Conservation (phyloP, 306 rosid genomes). For the Arachis hypogaea region DNA sequence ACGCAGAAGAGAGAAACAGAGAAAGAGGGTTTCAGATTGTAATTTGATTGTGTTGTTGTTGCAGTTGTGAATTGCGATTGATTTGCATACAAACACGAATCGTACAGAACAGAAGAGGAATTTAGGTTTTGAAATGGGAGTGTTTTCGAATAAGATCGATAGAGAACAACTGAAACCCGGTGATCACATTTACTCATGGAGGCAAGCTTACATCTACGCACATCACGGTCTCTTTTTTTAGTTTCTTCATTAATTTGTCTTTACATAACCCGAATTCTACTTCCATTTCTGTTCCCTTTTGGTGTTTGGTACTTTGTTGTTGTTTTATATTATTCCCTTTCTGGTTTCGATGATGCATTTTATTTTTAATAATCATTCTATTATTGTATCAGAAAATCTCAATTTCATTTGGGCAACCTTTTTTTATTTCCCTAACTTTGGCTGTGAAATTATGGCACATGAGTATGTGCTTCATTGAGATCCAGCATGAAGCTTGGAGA, state of each 20-base stretch:
- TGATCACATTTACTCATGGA: conserved; percentile 92
- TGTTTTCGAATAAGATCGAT: conserved; percentile 72
- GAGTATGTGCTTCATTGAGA: not conserved
- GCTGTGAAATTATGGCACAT: not conserved
- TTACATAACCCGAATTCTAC: not conserved
- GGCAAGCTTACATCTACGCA: conserved; percentile 68
- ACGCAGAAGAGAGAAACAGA: not conserved
- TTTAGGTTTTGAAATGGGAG: conserved; percentile 50
- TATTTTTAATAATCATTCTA: not conserved
- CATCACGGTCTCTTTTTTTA: conserved; percentile 67
- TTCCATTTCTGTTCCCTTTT: no score
- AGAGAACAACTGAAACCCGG: conserved; percentile 65
- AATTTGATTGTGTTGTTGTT: not conserved
- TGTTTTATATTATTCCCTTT: no score
- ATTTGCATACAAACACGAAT: no score
- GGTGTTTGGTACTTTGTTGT: not conserved
- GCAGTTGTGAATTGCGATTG: not conserved
- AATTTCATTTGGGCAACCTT: not conserved
- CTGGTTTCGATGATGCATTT: no score
- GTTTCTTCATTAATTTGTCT: conserved; percentile 11
- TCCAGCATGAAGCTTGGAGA: conserved; percentile 3
- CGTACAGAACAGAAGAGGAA: not conserved
- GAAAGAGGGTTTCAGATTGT: not conserved
- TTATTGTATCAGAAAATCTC: conserved; percentile 1
- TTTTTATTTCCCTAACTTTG: not conserved